phyloP scores from a whole-genome alignment of 495 filamentous ascomycete species.

The Tuber brumale region DNA sequence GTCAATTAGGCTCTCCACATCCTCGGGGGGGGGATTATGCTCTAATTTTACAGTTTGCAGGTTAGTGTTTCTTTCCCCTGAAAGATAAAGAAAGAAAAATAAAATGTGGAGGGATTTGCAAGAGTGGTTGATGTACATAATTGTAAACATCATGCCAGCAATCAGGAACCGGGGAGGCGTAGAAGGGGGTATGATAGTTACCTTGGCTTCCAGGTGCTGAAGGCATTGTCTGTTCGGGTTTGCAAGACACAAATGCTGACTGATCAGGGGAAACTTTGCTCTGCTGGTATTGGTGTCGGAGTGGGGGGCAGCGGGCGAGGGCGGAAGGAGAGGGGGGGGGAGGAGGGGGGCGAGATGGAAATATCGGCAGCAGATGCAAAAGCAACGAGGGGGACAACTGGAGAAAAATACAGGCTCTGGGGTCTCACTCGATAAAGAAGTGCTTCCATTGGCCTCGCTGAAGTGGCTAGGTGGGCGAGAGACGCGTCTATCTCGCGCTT shows the following conservation, averaged over 20 bases:
- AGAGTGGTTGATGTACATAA: not conserved
- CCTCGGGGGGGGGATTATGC: constrained; percentile 14
- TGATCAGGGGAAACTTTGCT: not conserved
- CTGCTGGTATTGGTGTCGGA: not conserved
- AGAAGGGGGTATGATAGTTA: constrained; percentile 1
- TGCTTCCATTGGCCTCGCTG: not conserved
- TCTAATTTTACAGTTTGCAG: constrained; percentile 11
- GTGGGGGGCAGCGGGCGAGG: not conserved
- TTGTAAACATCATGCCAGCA: not conserved
- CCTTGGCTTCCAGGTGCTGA: constrained; percentile 20
- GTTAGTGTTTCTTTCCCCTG: not conserved
- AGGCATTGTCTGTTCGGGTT: constrained; percentile 18
- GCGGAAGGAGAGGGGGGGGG: not conserved
- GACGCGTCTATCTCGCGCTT: not conserved
- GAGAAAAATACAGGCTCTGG: not conserved
- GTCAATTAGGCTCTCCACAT: constrained; percentile 24
- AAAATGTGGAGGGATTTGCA: not conserved
- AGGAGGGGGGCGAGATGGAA: not conserved
- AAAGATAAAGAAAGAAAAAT: not conserved
- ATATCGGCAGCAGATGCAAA: not conserved
- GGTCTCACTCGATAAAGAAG: not conserved
- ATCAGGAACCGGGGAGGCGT: not conserved
- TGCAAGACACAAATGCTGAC: not conserved
- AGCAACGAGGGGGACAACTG: not conserved
- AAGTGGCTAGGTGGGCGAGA: not conserved